Conservation (phyloP, 2,329 filamentous ascomycete genomes). For the Amauroascus verrucosus region DNA sequence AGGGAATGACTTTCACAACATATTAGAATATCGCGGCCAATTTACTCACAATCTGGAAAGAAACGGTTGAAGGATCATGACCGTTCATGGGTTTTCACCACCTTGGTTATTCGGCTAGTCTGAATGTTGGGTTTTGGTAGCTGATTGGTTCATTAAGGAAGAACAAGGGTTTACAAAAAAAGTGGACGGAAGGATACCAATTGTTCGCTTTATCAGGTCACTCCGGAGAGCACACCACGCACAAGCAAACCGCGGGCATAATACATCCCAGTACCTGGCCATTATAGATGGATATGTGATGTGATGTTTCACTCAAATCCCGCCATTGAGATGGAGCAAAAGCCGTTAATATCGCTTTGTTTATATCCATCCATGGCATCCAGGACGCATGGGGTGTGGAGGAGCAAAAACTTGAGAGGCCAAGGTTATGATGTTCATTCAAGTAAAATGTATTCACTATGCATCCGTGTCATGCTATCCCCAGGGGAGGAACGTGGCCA, state of each 20-base stretch:
- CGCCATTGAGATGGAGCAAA: background rate
- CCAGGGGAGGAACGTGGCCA: constrained; percentile 72
- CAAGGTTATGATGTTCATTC: background rate
- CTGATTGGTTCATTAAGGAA: background rate
- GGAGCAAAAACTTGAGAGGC: background rate
- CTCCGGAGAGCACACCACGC: background rate
- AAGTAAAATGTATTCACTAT: background rate
- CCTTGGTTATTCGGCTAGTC: no score
- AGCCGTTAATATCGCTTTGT: background rate
- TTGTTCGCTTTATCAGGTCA: background rate
- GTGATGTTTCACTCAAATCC: background rate
- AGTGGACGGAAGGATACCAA: background rate
- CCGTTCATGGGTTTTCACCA: no score
- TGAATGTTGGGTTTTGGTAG: background rate
- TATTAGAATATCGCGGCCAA: no score
- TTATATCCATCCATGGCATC: background rate
- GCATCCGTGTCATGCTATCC: constrained; percentile 47
- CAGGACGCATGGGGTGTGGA: background rate
- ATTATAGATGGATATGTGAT: background rate
- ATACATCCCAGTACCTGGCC: background rate
- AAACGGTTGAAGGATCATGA: no score
- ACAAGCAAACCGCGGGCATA: background rate
- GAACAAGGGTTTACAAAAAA: background rate
- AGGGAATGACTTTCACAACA: no score
- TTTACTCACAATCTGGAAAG: no score